phyloP scores from a whole-genome alignment of 2,329 filamentous ascomycete species.

The Fusarium sacchari region DNA sequence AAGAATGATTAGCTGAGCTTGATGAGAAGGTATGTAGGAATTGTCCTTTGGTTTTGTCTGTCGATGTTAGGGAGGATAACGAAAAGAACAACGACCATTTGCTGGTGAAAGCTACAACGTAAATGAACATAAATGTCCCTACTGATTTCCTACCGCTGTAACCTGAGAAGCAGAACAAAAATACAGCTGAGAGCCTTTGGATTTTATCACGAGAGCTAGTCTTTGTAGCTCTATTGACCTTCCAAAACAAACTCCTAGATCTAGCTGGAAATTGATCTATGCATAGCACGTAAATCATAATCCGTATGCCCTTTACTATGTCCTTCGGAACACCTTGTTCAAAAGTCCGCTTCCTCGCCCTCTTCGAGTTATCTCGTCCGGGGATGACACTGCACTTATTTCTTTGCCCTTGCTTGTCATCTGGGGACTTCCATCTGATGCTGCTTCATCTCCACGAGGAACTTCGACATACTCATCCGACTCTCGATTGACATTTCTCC shows the following conservation, averaged over 20 bases:
- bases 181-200: not conserved
- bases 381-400: constrained; percentile 20
- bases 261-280: not conserved
- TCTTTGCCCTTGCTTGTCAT: constrained; percentile 36
- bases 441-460: constrained; percentile 39
- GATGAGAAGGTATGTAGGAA: not conserved
- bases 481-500: constrained; percentile 38
- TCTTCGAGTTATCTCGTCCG: constrained; percentile 37
- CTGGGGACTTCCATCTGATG: constrained; percentile 29
- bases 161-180: not conserved
- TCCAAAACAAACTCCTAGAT: constrained; percentile 2
- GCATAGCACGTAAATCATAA: constrained; percentile 7
- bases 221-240: not conserved
- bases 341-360: constrained; percentile 48
- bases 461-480: constrained; percentile 52
- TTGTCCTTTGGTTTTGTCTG: not conserved
- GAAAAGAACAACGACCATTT: not conserved
- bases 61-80: not conserved
- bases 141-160: not conserved
- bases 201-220: not conserved
- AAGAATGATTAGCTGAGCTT: not conserved
- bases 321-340: constrained; percentile 51
- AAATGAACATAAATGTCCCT: not conserved
- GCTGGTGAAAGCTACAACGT: not conserved
- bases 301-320: constrained; percentile 14